Base-by-base conservation (phyloP, 768 basidiomycete species). In the Tricholoma sp. region DNA sequence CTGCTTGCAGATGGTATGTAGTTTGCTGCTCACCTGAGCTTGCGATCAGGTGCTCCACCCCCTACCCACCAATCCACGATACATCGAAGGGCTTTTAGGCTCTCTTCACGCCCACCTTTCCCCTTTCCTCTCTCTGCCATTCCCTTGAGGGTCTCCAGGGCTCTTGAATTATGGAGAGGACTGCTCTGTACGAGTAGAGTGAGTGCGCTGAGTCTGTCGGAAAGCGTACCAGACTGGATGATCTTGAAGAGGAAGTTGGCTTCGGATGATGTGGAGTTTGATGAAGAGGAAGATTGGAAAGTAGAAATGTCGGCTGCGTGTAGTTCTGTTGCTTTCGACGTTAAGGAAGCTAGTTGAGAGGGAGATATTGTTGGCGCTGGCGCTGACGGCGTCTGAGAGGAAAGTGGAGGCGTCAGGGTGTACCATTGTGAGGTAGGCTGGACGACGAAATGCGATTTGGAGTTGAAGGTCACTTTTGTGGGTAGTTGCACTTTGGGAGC, bases 11-110 rank as follows among this genome's bases (percentile, higher is more conserved):
- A 54, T 15, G 31, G 53, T 15, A 50, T 32, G 57, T 24, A 28
- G 11, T 11, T 32, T 50, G 24, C 44, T 12, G 76, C 85, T 52
- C 58, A 94, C 91, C 81, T 91, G 24, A 98, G 80, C 68, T 98
- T 98, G 58, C 91, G 77, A 57, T 80, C 76, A 0, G 94, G 91
- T 17, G 86, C 90, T n/a, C 93, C 93, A 20, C 94, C 95, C 32
- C 94, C 94, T 47, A 89, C 82, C 93, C 94, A 97, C 94, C 96
- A 98, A 80, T 98, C 96, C 32, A 91, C 86, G 56, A 99, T 78
- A 59, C 94, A 96, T 42, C 95, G 79, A 54, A 96, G 67, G 2
- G 95, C 94, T 61, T 95, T 94, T 44, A 97, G 68, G 62, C 89
- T 86, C 74, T 98, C 95, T 51, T 94, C 94, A n/a, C 95, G 80